A percentile compares a stretch with the other conserved stretches of the same genome.
phyloP scores from a whole-genome alignment of 345 rosid species.

The Cardiospermum halicacabum region DNA sequence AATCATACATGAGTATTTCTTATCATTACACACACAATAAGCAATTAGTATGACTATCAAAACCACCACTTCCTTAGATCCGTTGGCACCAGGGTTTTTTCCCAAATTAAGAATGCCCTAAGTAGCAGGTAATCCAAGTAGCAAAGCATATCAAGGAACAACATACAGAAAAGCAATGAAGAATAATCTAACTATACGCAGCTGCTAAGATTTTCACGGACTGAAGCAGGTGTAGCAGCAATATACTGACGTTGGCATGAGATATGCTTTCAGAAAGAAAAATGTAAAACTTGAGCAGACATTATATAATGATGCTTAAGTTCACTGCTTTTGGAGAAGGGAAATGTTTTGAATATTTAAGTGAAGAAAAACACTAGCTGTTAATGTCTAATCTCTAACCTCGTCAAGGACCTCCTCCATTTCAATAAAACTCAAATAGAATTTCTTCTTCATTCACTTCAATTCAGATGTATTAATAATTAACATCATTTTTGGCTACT shows the following conservation, averaged over 20 bases:
- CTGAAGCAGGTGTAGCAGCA: not conserved
- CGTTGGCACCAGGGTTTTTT: not conserved
- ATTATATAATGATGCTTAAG: not conserved
- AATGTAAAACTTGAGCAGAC: too few species aligned
- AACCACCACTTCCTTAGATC: not conserved
- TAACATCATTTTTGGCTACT: not conserved
- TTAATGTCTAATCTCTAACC: not conserved
- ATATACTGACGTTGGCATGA: not conserved
- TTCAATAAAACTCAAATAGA: not conserved
- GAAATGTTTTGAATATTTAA: not conserved
- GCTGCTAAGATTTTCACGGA: not conserved
- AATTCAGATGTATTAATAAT: not conserved
- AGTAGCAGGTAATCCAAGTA: not conserved
- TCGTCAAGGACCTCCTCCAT: not conserved
- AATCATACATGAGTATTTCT: not conserved
- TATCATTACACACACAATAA: not conserved
- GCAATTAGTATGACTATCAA: not conserved
- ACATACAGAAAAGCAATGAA: not conserved
- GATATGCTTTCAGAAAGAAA: too few species aligned
- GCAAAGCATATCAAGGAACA: not conserved
- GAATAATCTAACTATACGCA: not conserved
- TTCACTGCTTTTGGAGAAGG: not conserved
- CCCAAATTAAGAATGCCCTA: not conserved
- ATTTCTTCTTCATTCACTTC: not conserved
- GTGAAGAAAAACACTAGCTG: not conserved